phyloP scores from a whole-genome alignment of 2,329 filamentous ascomycete species.

The Penicillium sp. region DNA sequence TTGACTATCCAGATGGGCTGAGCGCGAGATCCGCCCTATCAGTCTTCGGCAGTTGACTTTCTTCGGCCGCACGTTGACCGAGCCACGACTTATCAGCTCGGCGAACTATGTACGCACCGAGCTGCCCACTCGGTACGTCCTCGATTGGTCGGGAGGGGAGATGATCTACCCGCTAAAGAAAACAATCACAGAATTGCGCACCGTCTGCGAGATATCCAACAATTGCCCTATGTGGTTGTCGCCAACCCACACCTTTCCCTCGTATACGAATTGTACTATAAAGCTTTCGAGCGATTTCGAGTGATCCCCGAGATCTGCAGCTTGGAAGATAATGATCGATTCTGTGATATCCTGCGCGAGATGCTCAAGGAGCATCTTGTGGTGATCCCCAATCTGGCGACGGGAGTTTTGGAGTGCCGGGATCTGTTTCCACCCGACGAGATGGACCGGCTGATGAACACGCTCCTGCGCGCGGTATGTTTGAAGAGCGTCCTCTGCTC shows the following conservation, averaged over 20 bases:
- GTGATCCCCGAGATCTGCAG: conserved; percentile 79
- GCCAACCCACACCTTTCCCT: conserved; percentile 92
- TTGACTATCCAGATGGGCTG: conserved; percentile 70
- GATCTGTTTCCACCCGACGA: conserved; percentile 76
- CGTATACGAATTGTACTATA: conserved; percentile 95
- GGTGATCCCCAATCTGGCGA: conserved; percentile 90
- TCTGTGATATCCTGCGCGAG: conserved; percentile 75
- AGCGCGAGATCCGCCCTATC: conserved; percentile 89
- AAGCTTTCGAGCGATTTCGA: conserved; percentile 89
- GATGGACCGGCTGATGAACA: conserved; percentile 94
- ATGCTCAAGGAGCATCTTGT: conserved; percentile 85
- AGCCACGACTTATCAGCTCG: conserved; percentile 83
- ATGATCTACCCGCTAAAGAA: background rate
- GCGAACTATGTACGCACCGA: conserved; percentile 97
- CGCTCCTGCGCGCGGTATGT: conserved; percentile 78
- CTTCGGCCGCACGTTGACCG: conserved; percentile 89
- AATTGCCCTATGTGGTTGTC: conserved; percentile 89
- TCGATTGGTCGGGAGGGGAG: background rate
- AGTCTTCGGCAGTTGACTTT: conserved; percentile 95
- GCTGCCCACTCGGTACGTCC: conserved; percentile 71
- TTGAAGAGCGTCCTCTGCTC: background rate
- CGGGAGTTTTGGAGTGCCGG: conserved; percentile 88
- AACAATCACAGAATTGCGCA: conserved; percentile 69
- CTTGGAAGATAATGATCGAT: conserved; percentile 82
- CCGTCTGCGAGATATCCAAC: conserved; percentile 94